Conservation (phyloP, 1,284 basidiomycete species). For the Austroboletus rostrupii region DNA sequence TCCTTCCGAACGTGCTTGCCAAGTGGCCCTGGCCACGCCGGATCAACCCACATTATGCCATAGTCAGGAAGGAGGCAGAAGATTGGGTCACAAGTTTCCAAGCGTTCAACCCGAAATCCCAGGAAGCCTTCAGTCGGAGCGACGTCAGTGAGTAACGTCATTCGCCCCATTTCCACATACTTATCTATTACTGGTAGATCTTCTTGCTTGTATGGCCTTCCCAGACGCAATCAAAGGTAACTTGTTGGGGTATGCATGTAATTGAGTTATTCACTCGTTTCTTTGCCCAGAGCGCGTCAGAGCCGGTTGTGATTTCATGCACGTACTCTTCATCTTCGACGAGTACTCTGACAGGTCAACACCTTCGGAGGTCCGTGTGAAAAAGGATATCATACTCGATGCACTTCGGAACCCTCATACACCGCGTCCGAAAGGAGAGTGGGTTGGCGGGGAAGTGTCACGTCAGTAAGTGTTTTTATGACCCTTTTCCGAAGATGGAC, state of each 20-base stretch:
- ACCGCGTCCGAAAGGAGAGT: constrained; percentile 12
- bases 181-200: constrained; percentile 1
- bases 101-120: constrained; percentile 9
- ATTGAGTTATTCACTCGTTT: too few species aligned
- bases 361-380: constrained; percentile 24
- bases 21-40: constrained; percentile 12
- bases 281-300: constrained; percentile 7
- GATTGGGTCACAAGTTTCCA: constrained; percentile 6
- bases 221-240: constrained; percentile 9
- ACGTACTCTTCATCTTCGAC: constrained; percentile 40
- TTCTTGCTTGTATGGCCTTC: constrained; percentile 5
- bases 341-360: constrained; percentile 38
- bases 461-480: constrained; percentile 12
- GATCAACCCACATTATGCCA: constrained; percentile 6
- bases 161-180: background rate
- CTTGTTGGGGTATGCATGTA: too few species aligned
- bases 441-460: constrained; percentile 12
- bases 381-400: constrained; percentile 35
- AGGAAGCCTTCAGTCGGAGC: constrained; percentile 7
- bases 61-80: constrained; percentile 2
- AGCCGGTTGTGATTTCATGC: constrained; percentile 39
- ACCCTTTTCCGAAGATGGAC: background rate
- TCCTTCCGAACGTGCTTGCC: constrained; percentile 8
- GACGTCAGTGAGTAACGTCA: constrained; percentile 1
- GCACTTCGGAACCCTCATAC: constrained; percentile 24